Evolutionary conservation across 1,284 basidiomycete genomes (phyloP), one percentile per base, ranked within the genome.

Genomic region (Melanopsichium pennsylvanicum): DNA sequence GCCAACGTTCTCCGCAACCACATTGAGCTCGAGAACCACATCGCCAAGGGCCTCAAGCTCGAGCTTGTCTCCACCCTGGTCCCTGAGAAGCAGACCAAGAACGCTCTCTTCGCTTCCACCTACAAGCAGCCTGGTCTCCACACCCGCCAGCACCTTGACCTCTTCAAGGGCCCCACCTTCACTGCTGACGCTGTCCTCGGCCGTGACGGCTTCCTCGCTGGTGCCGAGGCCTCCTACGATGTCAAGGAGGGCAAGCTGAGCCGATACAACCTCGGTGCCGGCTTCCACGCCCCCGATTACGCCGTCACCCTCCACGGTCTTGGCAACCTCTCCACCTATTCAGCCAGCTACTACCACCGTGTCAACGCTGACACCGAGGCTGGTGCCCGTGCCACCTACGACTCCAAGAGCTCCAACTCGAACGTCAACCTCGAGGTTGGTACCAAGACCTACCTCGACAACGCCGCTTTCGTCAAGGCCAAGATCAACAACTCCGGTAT

Each of bases 101-200:
- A 88, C 48, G 92, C 92, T 59, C 85, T 93, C 75, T 81, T 86
- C 71, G 91, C 88, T 80, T 86, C 90, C 75, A 87, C 88, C 83
- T 97, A 95, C 89, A 97, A 97, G 87, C 93, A 96, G 84, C 92
- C 93, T 66, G 91, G 92, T 69, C 84, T 97, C 80, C 94, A 98
- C 88, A 89, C 90, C 79, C 91, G 94, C 75, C 91, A 91, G 72
- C 86, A 87, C 82, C 87, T 97, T 68, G 95, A 98, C 83, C 84
- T 97, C 77, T 93, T 97, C 90, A 97, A 93, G 89, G 95, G 95
- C 69, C 95, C 95, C 45, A 94, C 92, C 58, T 90, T 97, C 86
- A 97, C 94, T 70, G 91, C 93, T 59, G 95, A 98, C 54, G 75
- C 80, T 44, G 81, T 97, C 78, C 82, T 97, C 75, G 94, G 94